These are phyloP conservation scores for Aspergillus sp. DNA, from an alignment of 2,329 filamentous ascomycete species.

Conservation along the genomic window DNA sequence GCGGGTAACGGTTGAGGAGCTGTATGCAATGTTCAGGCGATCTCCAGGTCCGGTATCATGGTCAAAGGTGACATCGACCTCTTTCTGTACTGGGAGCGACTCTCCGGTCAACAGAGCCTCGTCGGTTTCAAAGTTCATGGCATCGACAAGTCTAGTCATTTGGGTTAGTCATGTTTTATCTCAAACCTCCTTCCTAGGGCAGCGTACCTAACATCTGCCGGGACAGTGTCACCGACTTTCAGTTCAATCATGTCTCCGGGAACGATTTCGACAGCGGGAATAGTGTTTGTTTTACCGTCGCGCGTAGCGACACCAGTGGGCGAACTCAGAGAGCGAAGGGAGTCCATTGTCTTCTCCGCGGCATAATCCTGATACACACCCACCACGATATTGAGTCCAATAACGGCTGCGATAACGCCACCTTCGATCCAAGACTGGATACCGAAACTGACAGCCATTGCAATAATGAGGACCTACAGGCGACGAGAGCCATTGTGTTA, in stretches of 20 bases:
- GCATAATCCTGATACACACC: slow-evolving; percentile 66
- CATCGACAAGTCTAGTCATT: slow-evolving; percentile 51
- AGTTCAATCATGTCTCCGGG: slow-evolving; percentile 63
- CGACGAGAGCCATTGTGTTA: not conserved
- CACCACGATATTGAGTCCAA: slow-evolving; percentile 61
- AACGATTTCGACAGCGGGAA: slow-evolving; percentile 63
- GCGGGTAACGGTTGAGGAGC: slow-evolving; percentile 65
- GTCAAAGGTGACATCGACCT: slow-evolving; percentile 50
- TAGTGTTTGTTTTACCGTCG: slow-evolving; percentile 59
- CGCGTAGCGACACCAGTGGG: slow-evolving; percentile 63
- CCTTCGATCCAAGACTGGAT: slow-evolving; percentile 64
- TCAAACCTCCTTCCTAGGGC: not conserved
- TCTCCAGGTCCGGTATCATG: slow-evolving; percentile 62
- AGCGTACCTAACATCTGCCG: slow-evolving; percentile 63
- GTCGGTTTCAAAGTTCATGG: slow-evolving; percentile 77
- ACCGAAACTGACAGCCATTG: slow-evolving; percentile 68
- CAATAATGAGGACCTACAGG: slow-evolving; percentile 73
- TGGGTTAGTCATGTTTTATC: slow-evolving; percentile 39
- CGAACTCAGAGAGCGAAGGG: slow-evolving; percentile 60
- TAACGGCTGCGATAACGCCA: slow-evolving; percentile 63
- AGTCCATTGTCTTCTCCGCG: slow-evolving; percentile 66
- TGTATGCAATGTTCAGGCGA: slow-evolving; percentile 65
- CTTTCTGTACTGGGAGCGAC: slow-evolving; percentile 63
- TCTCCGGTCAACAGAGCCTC: slow-evolving; percentile 67
- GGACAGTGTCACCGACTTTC: slow-evolving; percentile 65